Evolutionary conservation across 805 yeast genomes (phyloP), one percentile per base, ranked within the genome.

Genomic region (Candida morakotiae): DNA sequence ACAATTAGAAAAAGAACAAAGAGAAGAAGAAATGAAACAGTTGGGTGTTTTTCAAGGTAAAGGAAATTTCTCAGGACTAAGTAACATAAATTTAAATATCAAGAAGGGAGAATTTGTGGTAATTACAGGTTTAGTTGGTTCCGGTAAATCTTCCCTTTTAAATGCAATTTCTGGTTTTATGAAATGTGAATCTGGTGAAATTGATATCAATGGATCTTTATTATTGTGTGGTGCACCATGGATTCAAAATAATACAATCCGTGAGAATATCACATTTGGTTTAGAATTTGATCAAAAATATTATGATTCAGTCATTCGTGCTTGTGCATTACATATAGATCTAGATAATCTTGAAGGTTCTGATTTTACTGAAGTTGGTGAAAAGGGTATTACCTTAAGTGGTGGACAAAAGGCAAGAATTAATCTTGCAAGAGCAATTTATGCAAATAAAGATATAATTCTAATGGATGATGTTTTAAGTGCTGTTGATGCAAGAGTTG

Each of bases 371-470:
- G 85, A 83, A 55, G 83, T 86, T 48, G 95, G 95, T 43, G 95
- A 86, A 55, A 72, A 86, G 55, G 95, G 95, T 50, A 79, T 86
- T 33, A 84, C 93, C 0, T 61, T 86, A 28, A 82, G 91, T n/a
- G 95, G 95, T 39, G 95, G 95, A 35, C 95, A 86, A 56, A 86
- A 86, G 64, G 91, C 94, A 0, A 73, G 95, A 56, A 73, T 86
- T 37, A 77, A 78, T 51, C 62, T 86, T 42, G 95, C 95, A 3
- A 71, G 95, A 53, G 83, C 91, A 2, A 87, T 83, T 2, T 86
- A 86, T 51, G 76, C 81, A 10, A 69, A 78, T 19, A 72, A 73
- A 14, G 87, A 83, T 50, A 79, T 84, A 17, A 70, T 81, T 28
- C 58, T 86, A 35, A 59, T 86, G 36, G 95, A 86, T 53, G 95